Evolutionary conservation across 179 eudicot genomes (phyloP).

Genomic region (Beta lomatogona): DNA sequence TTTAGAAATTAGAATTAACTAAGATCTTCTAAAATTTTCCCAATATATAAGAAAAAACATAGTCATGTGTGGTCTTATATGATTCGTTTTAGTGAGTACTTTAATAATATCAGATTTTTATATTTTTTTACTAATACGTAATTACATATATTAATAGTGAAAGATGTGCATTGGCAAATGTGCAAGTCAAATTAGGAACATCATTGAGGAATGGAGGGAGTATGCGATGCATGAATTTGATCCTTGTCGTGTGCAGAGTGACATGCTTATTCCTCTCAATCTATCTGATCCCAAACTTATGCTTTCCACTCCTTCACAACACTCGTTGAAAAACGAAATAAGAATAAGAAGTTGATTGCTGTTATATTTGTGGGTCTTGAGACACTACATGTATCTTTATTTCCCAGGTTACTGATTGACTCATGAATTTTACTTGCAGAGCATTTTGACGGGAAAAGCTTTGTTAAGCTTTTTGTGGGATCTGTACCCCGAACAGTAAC

Average conservation of each 20-base stretch:
- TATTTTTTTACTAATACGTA: too few relatives aligned
- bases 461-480: conserved; percentile 93
- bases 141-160: too few relatives aligned
- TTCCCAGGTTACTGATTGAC: background rate
- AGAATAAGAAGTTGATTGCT: background rate
- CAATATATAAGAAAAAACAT: too few relatives aligned
- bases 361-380: background rate
- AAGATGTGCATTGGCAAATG: too few relatives aligned
- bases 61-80: too few relatives aligned
- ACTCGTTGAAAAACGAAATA: background rate
- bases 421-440: conserved; percentile 43
- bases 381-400: background rate
- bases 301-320: background rate
- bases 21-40: too few relatives aligned
- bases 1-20: too few relatives aligned
- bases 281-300: background rate
- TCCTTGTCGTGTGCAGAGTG: background rate
- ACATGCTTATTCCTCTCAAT: conserved; percentile 5
- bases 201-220: too few relatives aligned
- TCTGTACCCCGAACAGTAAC: conserved; percentile 95
- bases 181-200: too few relatives aligned
- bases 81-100: too few relatives aligned
- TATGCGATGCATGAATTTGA: background rate
- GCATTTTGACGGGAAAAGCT: conserved; percentile 51
- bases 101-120: too few relatives aligned